phyloP scores from a whole-genome alignment of 257 asterid species.

The Scutellaria baicalensis region DNA sequence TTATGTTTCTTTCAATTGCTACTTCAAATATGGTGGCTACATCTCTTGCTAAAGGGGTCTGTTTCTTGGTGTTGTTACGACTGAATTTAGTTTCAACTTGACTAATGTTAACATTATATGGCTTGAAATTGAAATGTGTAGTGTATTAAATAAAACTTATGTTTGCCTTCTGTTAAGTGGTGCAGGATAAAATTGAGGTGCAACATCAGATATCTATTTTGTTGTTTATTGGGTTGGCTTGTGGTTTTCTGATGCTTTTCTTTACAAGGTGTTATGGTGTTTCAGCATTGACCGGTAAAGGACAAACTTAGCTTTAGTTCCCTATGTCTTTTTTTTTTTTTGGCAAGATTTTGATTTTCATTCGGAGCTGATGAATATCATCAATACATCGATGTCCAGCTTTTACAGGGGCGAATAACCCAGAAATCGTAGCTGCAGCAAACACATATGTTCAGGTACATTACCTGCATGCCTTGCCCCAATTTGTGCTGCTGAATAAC shows the following conservation, averaged over 20 bases:
- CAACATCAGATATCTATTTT: conserved; percentile 89
- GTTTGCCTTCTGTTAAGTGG: conserved; percentile 11
- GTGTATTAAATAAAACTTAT: neutral
- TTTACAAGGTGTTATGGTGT: conserved; percentile 67
- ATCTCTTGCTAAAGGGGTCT: conserved; percentile 75
- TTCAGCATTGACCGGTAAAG: conserved; percentile 72
- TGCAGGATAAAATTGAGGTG: conserved; percentile 74
- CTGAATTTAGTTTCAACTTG: neutral
- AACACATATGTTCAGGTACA: conserved; percentile 86
- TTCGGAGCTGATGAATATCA: conserved; percentile 10
- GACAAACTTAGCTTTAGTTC: neutral
- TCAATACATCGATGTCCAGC: conserved; percentile 35
- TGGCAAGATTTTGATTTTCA: neutral
- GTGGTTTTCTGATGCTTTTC: conserved; percentile 73
- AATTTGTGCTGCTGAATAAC: neutral
- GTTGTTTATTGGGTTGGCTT: conserved; percentile 73
- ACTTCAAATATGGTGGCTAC: conserved; percentile 97
- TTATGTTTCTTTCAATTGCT: conserved; percentile 95
- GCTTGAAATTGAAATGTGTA: neutral
- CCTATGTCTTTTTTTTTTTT: neutral
- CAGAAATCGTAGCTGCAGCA: conserved; percentile 69
- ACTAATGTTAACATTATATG: neutral
- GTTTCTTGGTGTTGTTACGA: conserved; percentile 4
- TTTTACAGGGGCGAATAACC: conserved; percentile 76
- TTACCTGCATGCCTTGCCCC: neutral